Conservation (phyloP, 2,329 filamentous ascomycete species). For the Hansfordia pulvinata region DNA sequence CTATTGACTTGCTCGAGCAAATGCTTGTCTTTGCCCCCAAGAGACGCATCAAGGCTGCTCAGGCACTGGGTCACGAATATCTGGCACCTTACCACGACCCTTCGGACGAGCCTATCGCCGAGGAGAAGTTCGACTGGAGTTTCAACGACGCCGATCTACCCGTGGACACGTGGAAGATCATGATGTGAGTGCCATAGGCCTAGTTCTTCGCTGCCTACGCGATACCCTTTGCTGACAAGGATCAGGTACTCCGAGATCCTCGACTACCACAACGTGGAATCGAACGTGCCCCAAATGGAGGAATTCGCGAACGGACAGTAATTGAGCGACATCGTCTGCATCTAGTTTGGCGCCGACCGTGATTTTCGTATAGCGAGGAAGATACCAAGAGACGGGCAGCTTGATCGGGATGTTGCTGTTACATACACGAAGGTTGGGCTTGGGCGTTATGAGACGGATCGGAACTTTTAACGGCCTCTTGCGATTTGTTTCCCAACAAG, state of each 20-base stretch:
- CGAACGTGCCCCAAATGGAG: slow-evolving; percentile 24
- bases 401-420: too few relatives aligned
- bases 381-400: too few relatives aligned
- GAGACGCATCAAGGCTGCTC: slow-evolving; percentile 77
- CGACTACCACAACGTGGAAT: slow-evolving; percentile 91
- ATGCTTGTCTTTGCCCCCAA: slow-evolving; percentile 99
- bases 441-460: too few relatives aligned
- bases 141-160: slow-evolving; percentile 97
- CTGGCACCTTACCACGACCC: slow-evolving; percentile 95
- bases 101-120: slow-evolving; percentile 85
- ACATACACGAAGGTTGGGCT: too few relatives aligned
- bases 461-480: too few relatives aligned
- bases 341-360: too few relatives aligned
- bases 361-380: too few relatives aligned
- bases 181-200: too few relatives aligned
- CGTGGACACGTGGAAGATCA: slow-evolving; percentile 99
- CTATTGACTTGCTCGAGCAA: slow-evolving; percentile 83
- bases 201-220: slow-evolving; percentile 17
- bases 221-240: slow-evolving; percentile 11
- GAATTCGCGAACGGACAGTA: slow-evolving; percentile 25
- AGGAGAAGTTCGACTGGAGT: slow-evolving; percentile 99
- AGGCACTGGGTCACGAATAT: slow-evolving; percentile 84
- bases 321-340: too few relatives aligned
- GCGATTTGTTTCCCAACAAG: too few relatives aligned
- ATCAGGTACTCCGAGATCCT: slow-evolving; percentile 95